Evolutionary conservation across 768 basidiomycete species (phyloP), one percentile per base, ranked within the genome.

Genomic region (Mycena amicta): DNA sequence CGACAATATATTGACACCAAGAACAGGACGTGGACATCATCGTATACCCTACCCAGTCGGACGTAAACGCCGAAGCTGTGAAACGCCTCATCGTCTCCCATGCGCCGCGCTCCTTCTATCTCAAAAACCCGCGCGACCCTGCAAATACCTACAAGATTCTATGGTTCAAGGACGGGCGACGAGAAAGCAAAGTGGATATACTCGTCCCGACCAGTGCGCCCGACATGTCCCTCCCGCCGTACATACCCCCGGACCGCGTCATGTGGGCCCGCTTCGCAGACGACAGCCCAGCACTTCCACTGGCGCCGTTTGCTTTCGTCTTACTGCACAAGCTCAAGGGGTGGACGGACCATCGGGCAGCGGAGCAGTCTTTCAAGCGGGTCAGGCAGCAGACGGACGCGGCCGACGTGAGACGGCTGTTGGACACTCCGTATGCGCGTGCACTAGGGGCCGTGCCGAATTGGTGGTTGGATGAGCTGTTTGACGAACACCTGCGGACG

Each of bases 161-260:
- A 15, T 75, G 74, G 70, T 81, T 73, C 56, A 70, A 74, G 13
- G 37, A 55, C 4, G 66, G 68, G 4, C 66, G 72, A 1, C 59
- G 59, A 51, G 71, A 72, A 33, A 74, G 75, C 56, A 80, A 80
- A 67, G 74, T 81, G 58, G 79, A 81, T 61, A 68, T 80, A 29
- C 70, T 80, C 22, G 62, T 75, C 13, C 78, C 79, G 0, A 75
- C 63, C 20, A 49, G 25, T 22, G 47, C 47, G 15, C 6, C 23
- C 25, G 27, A 26, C 22, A 74, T 81, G 71, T 66, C 75, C 57
- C 77, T 81, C 12, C 78, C 79, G 1, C 50, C 51, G 12, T 28
- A 49, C 27, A 49, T 81, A 2, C 68, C 66, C 0, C 56, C 60
- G 1, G 31, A 58, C 1, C 50, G 56, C n/a, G n/a, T n/a, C n/a